Base-by-base conservation (phyloP, 2,329 filamentous ascomycete species). In the Alternaria rosae region DNA sequence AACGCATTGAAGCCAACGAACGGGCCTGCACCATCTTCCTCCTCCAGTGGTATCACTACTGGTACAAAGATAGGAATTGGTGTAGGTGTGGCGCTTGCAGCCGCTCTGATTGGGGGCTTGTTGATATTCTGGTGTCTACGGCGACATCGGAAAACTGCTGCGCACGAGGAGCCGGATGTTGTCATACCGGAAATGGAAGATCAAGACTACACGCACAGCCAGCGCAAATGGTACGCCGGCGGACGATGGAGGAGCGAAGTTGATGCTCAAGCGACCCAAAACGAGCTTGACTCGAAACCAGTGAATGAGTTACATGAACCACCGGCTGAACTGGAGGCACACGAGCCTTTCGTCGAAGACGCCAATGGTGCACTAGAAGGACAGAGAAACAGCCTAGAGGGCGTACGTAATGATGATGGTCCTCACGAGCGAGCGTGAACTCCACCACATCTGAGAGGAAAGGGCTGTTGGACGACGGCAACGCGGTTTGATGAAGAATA, bases 201-300 rank as follows among this genome's bases (percentile, higher is more conserved):
- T 10, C 42, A 30, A 20, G 51, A 35, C 25, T 25, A 12, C 17
- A 25, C 6, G 1, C 7, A 43, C 9, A 30, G 26, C 3, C n/a
- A 54, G 23, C 41, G 42, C 13, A 63, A 43, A 15, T 62, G 56
- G 57, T 59, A 56, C 30, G 20, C 60, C 17, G 63, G 50, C 11
- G 47, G 52, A 3, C 44, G 21, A 26, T 61, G 59, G 59, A 55
- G 59, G 6, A 53, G 23, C n/a, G 54, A 64, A 41, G 9, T 47
- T 1, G 45, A 59, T 6, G 28, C 50, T 3, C 17, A 57, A 10
- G 26, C 30, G 3, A 12, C 12, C 3, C 28, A 15, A 6, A 35
- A 59, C 6, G 54, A 66, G 25, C 20, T 66, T 30, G 61, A 66
- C 23, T 61, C 61, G 7, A 57, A 54, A 25, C 6, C 50, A 26